Percentiles rank a stretch among this genome's conserved stretches.
These are phyloP conservation scores for Microdochium bolleyi DNA, from an alignment of 2,329 filamentous ascomycete genomes.

Conservation along the genomic window DNA sequence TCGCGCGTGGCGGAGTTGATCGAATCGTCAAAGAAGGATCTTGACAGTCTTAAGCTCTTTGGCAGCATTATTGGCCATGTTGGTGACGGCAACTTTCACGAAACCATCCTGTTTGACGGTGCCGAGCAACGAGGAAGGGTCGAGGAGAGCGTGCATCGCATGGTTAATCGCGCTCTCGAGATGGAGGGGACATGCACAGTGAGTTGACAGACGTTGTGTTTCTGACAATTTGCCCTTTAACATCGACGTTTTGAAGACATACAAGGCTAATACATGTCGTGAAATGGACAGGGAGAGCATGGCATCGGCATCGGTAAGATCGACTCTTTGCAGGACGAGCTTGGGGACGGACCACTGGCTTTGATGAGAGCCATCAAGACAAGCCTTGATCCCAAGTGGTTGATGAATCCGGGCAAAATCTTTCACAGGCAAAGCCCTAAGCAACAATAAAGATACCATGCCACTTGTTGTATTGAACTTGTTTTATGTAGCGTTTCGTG, in stretches of 20 bases:
- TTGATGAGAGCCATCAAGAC: conserved; percentile 39
- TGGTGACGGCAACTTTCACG: conserved; percentile 62
- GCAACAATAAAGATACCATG: no score
- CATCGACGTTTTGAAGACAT: no score
- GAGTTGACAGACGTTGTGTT: background rate
- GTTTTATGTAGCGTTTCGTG: no score
- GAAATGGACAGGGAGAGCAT: conserved; percentile 42
- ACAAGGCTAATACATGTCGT: no score
- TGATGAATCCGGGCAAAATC: background rate
- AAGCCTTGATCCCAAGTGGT: background rate
- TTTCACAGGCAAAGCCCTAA: conserved; percentile 15
- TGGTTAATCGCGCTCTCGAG: conserved; percentile 59
- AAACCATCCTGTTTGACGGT: conserved; percentile 31
- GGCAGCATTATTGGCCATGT: conserved; percentile 58
- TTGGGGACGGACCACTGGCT: conserved; percentile 47
- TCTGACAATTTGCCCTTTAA: background rate
- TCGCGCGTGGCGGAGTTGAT: conserved; percentile 51
- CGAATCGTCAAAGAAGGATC: conserved; percentile 50
- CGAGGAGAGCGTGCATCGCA: conserved; percentile 49
- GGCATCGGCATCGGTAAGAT: conserved; percentile 57
- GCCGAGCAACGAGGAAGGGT: conserved; percentile 37
- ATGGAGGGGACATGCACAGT: conserved; percentile 58
- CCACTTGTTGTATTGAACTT: no score
- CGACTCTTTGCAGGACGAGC: conserved; percentile 41
- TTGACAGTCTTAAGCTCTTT: conserved; percentile 46